phyloP scores from a whole-genome alignment of 768 basidiomycete genomes.

The Phlebiopsis flavidoalba region DNA sequence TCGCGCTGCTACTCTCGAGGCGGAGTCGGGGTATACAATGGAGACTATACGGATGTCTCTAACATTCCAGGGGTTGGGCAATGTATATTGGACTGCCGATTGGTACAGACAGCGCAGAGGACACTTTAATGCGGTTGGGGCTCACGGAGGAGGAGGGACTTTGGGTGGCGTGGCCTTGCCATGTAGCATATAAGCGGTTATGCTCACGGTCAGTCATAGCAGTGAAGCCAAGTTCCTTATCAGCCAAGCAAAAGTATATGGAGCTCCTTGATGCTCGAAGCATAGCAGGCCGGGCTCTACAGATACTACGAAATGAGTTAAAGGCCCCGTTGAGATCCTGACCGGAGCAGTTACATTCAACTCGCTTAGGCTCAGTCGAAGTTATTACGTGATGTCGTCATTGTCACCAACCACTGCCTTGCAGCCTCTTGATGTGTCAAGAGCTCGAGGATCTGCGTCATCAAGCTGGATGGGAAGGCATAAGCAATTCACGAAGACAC shows the following conservation, averaged over 20 bases:
- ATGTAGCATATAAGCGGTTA: neutral
- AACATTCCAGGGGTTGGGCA: constrained; percentile 81
- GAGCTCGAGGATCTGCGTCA: constrained; percentile 77
- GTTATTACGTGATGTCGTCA: constrained; percentile 10
- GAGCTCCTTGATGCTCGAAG: constrained; percentile 82
- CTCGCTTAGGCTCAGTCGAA: constrained; percentile 71
- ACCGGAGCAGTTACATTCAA: constrained; percentile 79
- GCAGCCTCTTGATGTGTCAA: constrained; percentile 89
- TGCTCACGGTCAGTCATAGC: neutral
- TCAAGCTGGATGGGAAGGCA: constrained; percentile 88
- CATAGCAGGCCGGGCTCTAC: constrained; percentile 73
- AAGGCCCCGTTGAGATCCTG: constrained; percentile 73
- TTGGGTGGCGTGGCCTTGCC: constrained; percentile 48
- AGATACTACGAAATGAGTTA: constrained; percentile 83
- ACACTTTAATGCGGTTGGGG: constrained; percentile 61
- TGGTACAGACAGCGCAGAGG: constrained; percentile 83
- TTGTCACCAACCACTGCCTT: constrained; percentile 5
- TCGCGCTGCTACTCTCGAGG: constrained; percentile 85
- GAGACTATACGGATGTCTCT: constrained; percentile 68
- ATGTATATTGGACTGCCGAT: constrained; percentile 69
- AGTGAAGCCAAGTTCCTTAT: constrained; percentile 88
- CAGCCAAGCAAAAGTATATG: constrained; percentile 92
- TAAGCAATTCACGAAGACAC: constrained; percentile 67
- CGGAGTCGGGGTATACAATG: constrained; percentile 87
- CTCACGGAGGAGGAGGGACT: constrained; percentile 63